Conservation (phyloP, 2,329 filamentous ascomycete species). For the Fusarium verrucosum region DNA sequence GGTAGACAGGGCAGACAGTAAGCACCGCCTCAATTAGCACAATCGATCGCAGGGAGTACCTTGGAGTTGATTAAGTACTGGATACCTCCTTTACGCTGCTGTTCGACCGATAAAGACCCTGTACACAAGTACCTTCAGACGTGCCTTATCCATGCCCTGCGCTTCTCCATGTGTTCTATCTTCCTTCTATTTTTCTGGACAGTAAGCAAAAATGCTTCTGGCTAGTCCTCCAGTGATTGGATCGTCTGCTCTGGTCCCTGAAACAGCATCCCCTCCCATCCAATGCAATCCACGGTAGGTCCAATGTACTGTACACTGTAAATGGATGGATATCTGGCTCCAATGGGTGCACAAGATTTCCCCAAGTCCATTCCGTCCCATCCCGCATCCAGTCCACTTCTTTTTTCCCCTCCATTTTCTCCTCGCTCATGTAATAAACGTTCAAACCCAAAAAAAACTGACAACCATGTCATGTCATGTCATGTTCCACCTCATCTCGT, state of each 20-base stretch:
- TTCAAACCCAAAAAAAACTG: not conserved
- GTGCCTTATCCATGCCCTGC: not conserved
- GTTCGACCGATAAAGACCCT: not conserved
- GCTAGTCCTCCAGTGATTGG: conserved; percentile 3
- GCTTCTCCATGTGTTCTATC: not conserved
- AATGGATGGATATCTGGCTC: not conserved
- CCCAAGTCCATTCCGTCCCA: conserved; percentile 19
- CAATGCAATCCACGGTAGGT: not conserved
- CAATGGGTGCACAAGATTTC: conserved; percentile 10
- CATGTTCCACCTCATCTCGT: conserved; percentile 18
- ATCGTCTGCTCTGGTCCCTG: conserved; percentile 1
- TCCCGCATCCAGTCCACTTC: conserved; percentile 22
- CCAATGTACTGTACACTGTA: too few species aligned
- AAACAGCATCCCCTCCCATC: conserved; percentile 6
- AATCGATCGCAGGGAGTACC: not conserved
- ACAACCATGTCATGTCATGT: conserved; percentile 6
- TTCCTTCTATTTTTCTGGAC: not conserved
- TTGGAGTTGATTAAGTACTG: not conserved
- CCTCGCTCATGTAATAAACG: conserved; percentile 1
- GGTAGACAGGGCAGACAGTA: not conserved
- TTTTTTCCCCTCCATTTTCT: conserved; percentile 5
- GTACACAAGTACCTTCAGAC: too few species aligned
- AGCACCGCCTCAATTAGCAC: conserved; percentile 13
- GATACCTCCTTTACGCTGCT: not conserved
- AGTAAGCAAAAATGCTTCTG: not conserved